Evolutionary conservation across 331 rosid genomes (phyloP).

Genomic region (Rhamnella rubrinervis): DNA sequence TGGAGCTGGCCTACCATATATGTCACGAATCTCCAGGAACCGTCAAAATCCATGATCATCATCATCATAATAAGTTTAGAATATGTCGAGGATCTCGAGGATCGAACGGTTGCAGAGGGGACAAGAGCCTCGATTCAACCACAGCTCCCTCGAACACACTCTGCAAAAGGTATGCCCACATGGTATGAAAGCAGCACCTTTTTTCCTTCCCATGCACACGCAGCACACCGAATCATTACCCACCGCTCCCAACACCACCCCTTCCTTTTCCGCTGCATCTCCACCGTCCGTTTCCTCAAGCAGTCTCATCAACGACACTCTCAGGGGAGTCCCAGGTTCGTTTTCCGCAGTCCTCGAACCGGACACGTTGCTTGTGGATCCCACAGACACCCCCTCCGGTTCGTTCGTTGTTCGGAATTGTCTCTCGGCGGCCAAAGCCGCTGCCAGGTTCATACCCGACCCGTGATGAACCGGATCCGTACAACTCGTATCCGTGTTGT

Average conservation of each 20-base stretch:
- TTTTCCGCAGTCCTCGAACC: background rate
- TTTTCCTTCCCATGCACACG: conserved; percentile 96
- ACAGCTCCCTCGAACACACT: conserved; percentile 89
- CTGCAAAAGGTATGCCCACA: conserved; percentile 99
- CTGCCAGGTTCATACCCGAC: conserved; percentile 81
- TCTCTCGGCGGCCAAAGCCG: conserved; percentile 86
- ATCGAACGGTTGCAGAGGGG: conserved; percentile 94
- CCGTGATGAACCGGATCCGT: conserved; percentile 26
- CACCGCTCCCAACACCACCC: conserved; percentile 14
- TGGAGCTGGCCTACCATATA: background rate
- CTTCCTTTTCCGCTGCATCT: conserved; percentile 19
- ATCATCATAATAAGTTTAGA: conserved; percentile 37
- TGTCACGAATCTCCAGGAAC: conserved; percentile 3
- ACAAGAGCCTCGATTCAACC: conserved; percentile 88
- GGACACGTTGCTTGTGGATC: background rate
- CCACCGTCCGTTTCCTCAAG: conserved; percentile 73
- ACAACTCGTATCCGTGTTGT: conserved; percentile 35
- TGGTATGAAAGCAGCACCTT: conserved; percentile 94
- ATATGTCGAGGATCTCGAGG: conserved; percentile 85
- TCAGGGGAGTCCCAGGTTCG: conserved; percentile 63
- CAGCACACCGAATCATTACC: conserved; percentile 86
- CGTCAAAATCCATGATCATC: conserved; percentile 8
- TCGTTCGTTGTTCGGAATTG: conserved; percentile 53
- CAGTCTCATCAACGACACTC: conserved; percentile 86
- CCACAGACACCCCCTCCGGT: background rate